phyloP scores from a whole-genome alignment of 1,284 basidiomycete species.

The Phenoliferia sp. region DNA sequence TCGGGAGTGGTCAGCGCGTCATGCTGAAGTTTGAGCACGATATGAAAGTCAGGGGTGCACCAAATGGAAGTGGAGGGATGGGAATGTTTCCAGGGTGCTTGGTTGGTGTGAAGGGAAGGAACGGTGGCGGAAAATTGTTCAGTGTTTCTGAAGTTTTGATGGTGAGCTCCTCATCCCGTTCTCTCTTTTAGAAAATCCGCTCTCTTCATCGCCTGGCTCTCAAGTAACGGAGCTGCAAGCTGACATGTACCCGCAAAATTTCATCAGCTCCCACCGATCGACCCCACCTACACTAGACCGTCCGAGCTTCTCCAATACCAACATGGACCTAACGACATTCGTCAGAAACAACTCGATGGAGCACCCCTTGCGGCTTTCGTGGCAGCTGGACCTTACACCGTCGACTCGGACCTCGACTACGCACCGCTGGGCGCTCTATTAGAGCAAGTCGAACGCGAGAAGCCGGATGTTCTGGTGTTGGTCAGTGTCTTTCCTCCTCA shows the following conservation, averaged over 20 bases:
- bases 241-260: not conserved
- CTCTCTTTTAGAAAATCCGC: too few relatives aligned
- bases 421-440: constrained; percentile 62
- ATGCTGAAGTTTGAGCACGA: constrained; percentile 63
- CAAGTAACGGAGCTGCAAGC: not conserved
- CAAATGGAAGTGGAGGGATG: constrained; percentile 59
- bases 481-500: constrained; percentile 48
- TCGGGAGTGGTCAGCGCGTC: constrained; percentile 52
- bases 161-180: constrained; percentile 46
- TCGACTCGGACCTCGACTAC: constrained; percentile 69
- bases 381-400: constrained; percentile 75
- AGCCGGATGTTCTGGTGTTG: constrained; percentile 72
- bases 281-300: constrained; percentile 39
- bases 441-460: constrained; percentile 53
- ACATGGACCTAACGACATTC: constrained; percentile 31
- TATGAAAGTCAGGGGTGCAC: constrained; percentile 60
- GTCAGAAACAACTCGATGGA: constrained; percentile 42
- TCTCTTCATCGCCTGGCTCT: not conserved
- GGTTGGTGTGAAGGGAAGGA: constrained; percentile 79
- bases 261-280: constrained; percentile 44
- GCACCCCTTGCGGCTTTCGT: constrained; percentile 60
- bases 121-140: constrained; percentile 84
- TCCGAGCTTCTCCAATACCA: constrained; percentile 40
- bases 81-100: constrained; percentile 87
- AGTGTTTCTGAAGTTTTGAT: constrained; percentile 74